Percentiles rank a stretch among this genome's conserved stretches.
phyloP scores from a whole-genome alignment of 2,329 filamentous ascomycete genomes.

The Thelonectria discophora region DNA sequence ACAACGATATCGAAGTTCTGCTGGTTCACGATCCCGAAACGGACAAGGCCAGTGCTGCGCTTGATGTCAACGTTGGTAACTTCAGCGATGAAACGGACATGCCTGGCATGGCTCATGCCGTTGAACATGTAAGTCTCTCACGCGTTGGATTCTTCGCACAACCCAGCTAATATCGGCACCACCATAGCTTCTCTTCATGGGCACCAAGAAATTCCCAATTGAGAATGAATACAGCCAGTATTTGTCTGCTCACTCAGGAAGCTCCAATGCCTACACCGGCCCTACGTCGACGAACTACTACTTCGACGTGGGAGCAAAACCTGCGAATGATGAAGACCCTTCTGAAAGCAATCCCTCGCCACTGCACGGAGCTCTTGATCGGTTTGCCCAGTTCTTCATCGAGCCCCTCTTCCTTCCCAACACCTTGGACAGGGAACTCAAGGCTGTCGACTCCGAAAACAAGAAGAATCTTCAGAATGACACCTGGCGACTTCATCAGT shows the following conservation, averaged over 20 bases:
- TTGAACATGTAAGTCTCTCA: slow-evolving; percentile 75
- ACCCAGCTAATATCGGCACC: slow-evolving; percentile 25
- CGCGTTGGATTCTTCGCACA: background rate
- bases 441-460: slow-evolving; percentile 93
- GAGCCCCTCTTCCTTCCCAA: slow-evolving; percentile 85
- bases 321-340: slow-evolving; percentile 66
- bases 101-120: slow-evolving; percentile 94
- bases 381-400: slow-evolving; percentile 95
- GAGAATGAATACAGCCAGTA: slow-evolving; percentile 98
- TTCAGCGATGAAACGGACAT: slow-evolving; percentile 92
- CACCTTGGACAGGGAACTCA: slow-evolving; percentile 86
- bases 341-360: slow-evolving; percentile 66
- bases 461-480: slow-evolving; percentile 97
- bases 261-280: slow-evolving; percentile 94
- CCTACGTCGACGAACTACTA: slow-evolving; percentile 96
- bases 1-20: slow-evolving; percentile 89
- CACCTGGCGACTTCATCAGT: slow-evolving; percentile 84
- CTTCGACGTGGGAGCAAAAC: slow-evolving; percentile 90
- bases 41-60: slow-evolving; percentile 94
- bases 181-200: slow-evolving; percentile 88
- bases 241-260: slow-evolving; percentile 86
- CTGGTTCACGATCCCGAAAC: slow-evolving; percentile 94
- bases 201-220: slow-evolving; percentile 94
- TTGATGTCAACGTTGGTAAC: slow-evolving; percentile 95
- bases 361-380: slow-evolving; percentile 83